Evolutionary conservation across 345 rosid species (phyloP).

Genomic region (Eucalyptus sideroxylon): DNA sequence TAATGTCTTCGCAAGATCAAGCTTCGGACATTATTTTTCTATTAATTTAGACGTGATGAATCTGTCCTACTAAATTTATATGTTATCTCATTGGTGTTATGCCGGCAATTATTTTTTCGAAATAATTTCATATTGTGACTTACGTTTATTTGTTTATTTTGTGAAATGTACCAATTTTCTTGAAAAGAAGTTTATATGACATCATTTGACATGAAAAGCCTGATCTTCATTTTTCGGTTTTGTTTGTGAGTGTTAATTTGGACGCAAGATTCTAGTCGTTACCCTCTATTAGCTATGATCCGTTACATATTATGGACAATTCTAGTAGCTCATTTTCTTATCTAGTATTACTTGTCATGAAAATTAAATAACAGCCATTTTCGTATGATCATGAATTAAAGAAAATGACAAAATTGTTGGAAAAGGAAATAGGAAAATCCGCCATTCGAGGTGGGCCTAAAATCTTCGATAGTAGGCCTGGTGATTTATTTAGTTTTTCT

Average conservation of each 20-base stretch:
- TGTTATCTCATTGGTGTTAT: not conserved
- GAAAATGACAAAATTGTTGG: not conserved
- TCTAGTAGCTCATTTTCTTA: not conserved
- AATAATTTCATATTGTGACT: not conserved
- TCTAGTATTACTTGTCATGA: not conserved
- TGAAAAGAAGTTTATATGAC: no score
- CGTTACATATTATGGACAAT: not conserved
- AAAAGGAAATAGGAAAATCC: not conserved
- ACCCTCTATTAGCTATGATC: not conserved
- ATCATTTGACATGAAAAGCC: no score
- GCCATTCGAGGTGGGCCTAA: not conserved
- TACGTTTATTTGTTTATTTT: not conserved
- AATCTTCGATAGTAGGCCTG: not conserved
- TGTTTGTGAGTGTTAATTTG: not conserved
- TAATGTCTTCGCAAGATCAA: not conserved
- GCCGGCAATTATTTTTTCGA: fast-evolving
- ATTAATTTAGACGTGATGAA: not conserved
- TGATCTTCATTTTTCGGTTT: not conserved
- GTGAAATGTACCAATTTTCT: no score
- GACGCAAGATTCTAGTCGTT: not conserved
- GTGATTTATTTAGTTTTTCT: not conserved
- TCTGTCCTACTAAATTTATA: fast-evolving
- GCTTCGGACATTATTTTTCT: not conserved
- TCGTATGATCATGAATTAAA: not conserved
- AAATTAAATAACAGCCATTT: not conserved